A percentile compares a stretch with the other conserved stretches of the same genome.
These are phyloP conservation scores for Colletotrichum aenigma DNA, from an alignment of 2,329 filamentous ascomycete genomes.

Conservation along the genomic window DNA sequence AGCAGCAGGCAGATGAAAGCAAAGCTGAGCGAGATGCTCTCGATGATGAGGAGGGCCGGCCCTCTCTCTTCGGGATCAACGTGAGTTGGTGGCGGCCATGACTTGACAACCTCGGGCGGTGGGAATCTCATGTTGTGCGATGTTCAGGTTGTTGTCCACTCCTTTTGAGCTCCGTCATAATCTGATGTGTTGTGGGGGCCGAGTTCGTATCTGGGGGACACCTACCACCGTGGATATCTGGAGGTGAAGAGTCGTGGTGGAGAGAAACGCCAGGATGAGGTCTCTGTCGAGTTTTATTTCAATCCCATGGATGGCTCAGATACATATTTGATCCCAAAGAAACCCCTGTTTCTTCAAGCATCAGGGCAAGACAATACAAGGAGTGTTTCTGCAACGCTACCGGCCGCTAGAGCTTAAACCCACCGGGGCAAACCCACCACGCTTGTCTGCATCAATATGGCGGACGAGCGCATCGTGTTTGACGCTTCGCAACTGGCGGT, in stretches of 20 bases:
- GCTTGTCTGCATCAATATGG: neutral
- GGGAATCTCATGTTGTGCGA: neutral
- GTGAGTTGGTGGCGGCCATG: neutral
- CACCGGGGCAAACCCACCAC: neutral
- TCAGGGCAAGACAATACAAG: neutral
- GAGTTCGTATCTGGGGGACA: neutral
- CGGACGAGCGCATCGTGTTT: neutral
- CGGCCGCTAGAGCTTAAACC: neutral
- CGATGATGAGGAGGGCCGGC: constrained; percentile 39
- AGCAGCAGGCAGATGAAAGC: constrained; percentile 37
- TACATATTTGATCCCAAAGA: neutral
- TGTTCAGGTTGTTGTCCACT: neutral
- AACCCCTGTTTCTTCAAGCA: neutral
- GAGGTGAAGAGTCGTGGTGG: neutral
- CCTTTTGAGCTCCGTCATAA: neutral
- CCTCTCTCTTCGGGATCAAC: neutral
- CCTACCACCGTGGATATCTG: neutral
- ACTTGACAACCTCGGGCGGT: neutral
- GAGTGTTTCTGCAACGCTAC: neutral
- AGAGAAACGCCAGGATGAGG: neutral
- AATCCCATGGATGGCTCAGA: neutral
- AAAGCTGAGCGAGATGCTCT: constrained; percentile 36
- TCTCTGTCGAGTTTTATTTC: neutral
- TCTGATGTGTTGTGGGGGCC: neutral
- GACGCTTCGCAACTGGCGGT: neutral